phyloP scores from a whole-genome alignment of 73 alveolate genomes.

The Urostyla sp. region DNA sequence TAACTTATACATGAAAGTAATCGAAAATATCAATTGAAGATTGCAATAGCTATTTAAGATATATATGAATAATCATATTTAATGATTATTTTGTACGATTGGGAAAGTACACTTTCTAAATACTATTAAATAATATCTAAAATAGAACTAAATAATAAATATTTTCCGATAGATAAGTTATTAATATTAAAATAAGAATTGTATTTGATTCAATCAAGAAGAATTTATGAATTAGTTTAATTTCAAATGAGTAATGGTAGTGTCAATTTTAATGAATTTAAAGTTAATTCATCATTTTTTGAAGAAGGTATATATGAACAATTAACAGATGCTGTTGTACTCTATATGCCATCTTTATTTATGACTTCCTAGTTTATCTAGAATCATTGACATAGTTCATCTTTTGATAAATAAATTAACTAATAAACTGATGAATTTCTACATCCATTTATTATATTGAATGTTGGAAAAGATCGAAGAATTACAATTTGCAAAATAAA shows the following conservation, averaged over 20 bases:
- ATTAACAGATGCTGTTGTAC: background rate
- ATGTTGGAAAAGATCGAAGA: slow-evolving; percentile 41
- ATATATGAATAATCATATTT: slow-evolving; percentile 2
- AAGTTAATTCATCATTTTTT: slow-evolving; percentile 3
- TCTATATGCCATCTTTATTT: background rate
- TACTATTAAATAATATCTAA: slow-evolving; percentile 21
- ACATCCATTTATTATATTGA: slow-evolving; percentile 21
- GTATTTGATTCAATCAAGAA: slow-evolving; percentile 2
- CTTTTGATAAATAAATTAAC: background rate
- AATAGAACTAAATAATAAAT: slow-evolving; percentile 1
- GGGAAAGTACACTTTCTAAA: slow-evolving; percentile 15
- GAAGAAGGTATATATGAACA: slow-evolving; percentile 18
- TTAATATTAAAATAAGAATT: background rate
- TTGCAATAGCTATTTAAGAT: slow-evolving; percentile 9
- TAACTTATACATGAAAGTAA: background rate
- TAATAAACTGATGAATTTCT: background rate
- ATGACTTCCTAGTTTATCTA: background rate
- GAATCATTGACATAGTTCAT: background rate
- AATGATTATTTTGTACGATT: background rate
- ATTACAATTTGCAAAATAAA: slow-evolving; percentile 19
- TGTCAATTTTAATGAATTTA: background rate
- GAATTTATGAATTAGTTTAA: slow-evolving; percentile 11
- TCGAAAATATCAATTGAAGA: background rate
- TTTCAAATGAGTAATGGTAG: background rate
- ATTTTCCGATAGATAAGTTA: slow-evolving; percentile 9